A percentile compares a stretch with the other conserved stretches of the same genome.
These are phyloP conservation scores for Penicillium maclennaniae DNA, from an alignment of 495 filamentous ascomycete species.

Conservation along the genomic window DNA sequence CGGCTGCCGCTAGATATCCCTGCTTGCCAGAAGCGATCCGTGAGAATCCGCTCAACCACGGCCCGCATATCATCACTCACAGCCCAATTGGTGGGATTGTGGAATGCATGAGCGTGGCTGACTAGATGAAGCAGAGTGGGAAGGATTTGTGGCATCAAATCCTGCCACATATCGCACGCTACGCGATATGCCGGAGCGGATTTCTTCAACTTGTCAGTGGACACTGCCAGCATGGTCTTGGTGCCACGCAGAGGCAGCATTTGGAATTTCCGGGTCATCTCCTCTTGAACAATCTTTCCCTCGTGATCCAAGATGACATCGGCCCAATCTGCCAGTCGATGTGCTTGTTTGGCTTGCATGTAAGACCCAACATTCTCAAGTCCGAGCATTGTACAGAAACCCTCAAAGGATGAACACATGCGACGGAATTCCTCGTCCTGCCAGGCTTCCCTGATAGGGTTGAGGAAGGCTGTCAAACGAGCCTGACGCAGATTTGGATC, in stretches of 20 bases:
- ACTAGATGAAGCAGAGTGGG: constrained; percentile 84
- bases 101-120: constrained; percentile 89
- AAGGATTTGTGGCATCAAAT: constrained; percentile 75
- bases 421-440: constrained; percentile 62
- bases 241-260: constrained; percentile 77
- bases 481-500: constrained; percentile 59
- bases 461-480: constrained; percentile 68
- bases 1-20: constrained; percentile 92
- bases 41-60: constrained; percentile 78
- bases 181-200: constrained; percentile 61
- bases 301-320: constrained; percentile 68
- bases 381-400: constrained; percentile 76
- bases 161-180: constrained; percentile 76
- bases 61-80: constrained; percentile 74
- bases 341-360: constrained; percentile 64
- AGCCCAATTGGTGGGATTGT: constrained; percentile 81
- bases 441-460: constrained; percentile 79
- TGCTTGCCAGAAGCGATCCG: constrained; percentile 97
- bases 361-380: constrained; percentile 78
- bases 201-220: constrained; percentile 81
- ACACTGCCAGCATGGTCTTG: constrained; percentile 83
- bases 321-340: constrained; percentile 81
- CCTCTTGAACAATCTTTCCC: constrained; percentile 70
- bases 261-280: constrained; percentile 65
- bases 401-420: constrained; percentile 68